Conservation (phyloP, 768 basidiomycete genomes). For the Gymnopilus junonius region DNA sequence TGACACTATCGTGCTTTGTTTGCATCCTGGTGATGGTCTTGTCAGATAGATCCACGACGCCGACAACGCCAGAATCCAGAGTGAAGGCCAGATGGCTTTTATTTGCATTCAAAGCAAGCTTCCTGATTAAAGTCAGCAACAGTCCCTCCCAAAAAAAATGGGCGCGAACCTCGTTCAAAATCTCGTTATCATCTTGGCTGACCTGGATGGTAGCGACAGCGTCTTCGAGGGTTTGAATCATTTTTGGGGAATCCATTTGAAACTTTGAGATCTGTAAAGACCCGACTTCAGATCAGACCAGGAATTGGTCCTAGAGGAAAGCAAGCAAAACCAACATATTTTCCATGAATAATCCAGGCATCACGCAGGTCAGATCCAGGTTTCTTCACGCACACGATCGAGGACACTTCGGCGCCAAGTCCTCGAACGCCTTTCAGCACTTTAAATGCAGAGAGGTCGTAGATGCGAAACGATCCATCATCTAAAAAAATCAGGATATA, state of each 20-base stretch:
- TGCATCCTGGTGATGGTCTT: slow-evolving; percentile 59
- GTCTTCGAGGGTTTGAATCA: slow-evolving; percentile 59
- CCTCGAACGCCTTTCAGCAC: slow-evolving; percentile 67
- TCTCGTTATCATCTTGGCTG: slow-evolving; percentile 56
- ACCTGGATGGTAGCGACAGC: slow-evolving; percentile 50
- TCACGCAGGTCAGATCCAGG: slow-evolving; percentile 45
- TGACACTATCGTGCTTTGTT: slow-evolving; percentile 63
- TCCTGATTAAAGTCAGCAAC: slow-evolving; percentile 41
- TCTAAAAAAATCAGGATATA: slow-evolving; percentile 38
- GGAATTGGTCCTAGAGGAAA: not conserved
- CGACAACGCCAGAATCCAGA: slow-evolving; percentile 71
- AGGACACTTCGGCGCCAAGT: slow-evolving; percentile 63
- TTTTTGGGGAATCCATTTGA: slow-evolving; percentile 47
- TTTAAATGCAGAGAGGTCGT: slow-evolving; percentile 60
- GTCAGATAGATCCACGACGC: slow-evolving; percentile 62
- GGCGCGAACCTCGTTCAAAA: slow-evolving; percentile 67
- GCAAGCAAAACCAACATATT: slow-evolving; percentile 43
- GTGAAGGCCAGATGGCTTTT: slow-evolving; percentile 68
- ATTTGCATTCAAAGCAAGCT: slow-evolving; percentile 67
- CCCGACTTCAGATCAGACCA: not conserved
- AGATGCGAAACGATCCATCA: slow-evolving; percentile 74
- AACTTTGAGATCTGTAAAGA: slow-evolving; percentile 45
- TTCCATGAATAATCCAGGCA: slow-evolving; percentile 72
- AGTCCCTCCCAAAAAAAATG: not conserved
- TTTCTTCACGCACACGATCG: slow-evolving; percentile 51